Evolutionary conservation across 2,329 filamentous ascomycete genomes (phyloP), one percentile per base, ranked within the genome.

Genomic region (Fusarium lateritium): DNA sequence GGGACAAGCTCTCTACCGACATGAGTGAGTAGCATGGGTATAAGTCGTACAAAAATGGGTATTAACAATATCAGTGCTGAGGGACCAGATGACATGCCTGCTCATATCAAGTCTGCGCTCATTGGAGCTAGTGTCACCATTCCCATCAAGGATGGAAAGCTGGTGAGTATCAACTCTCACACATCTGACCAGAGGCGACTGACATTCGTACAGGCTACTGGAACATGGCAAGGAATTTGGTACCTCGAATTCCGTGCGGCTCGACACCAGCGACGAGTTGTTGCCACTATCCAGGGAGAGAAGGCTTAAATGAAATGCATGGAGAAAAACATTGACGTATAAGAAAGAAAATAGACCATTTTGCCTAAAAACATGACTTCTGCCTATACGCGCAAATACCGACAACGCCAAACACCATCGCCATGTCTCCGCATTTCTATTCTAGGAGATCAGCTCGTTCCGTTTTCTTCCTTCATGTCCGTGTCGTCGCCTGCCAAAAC

Each of bases 261-360:
- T 72, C 93, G 89, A 80, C 94, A 98, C 80, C 85, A 88, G 68
- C 88, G 96, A 75, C 92, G 89, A 77, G 88, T 98, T 14, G 91
- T 99, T 66, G 95, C 95, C 55, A 98, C 96, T 2, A 97, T 98
- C 66, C 94, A 98, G 80, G 96, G 95, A 43, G 92, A 98, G 83
- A 89, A 89, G 78, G 82, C 82, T 56, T 68, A 55, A 36, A 44
- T 31, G 33, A 26, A 46, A 26, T 17, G 22, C 44, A 26, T 39
- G 33, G 34, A 44, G 51, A 57, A 55, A 45, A 49, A 38, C 53
- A 53, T 46, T 24, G 26, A 56, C 31, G 39, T 44, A 53, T 61
- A 13, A 31, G 28, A 31, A 61, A 67, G 36, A 67, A 47, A 65
- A 52, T 67, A 64, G 47, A 69, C 56, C 58, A 51, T 47, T 63